phyloP scores from a whole-genome alignment of 2,329 filamentous ascomycete species.

The Zalaria sp. region DNA sequence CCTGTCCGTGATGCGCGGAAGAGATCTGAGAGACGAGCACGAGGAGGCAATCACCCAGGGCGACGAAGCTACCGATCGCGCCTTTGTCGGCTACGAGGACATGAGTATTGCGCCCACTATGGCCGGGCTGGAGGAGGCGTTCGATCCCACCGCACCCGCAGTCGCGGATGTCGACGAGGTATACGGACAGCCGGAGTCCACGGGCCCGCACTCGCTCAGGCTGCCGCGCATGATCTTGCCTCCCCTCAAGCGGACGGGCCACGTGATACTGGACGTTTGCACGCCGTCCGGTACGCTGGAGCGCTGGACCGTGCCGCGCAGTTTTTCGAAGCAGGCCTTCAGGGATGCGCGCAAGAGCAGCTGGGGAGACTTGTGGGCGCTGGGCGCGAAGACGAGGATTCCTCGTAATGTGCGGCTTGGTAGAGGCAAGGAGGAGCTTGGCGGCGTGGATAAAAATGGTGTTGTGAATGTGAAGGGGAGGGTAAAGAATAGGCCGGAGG shows the following conservation, averaged over 20 bases:
- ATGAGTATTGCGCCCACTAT: constrained; percentile 8
- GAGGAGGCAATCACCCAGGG: constrained; percentile 31
- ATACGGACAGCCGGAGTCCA: background rate
- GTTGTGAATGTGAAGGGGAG: constrained; percentile 10
- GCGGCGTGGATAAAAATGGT: constrained; percentile 6
- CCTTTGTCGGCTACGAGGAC: constrained; percentile 60
- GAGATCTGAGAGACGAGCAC: constrained; percentile 35
- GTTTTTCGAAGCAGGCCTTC: constrained; percentile 68
- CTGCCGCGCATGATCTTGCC: constrained; percentile 68
- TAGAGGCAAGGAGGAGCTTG: constrained; percentile 7
- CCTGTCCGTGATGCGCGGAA: constrained; percentile 67
- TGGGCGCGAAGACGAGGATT: constrained; percentile 79
- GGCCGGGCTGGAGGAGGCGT: background rate
- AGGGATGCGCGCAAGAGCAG: constrained; percentile 78
- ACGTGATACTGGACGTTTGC: constrained; percentile 83
- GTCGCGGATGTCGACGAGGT: constrained; percentile 5
- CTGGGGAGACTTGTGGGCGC: constrained; percentile 93
- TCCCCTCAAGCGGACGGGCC: constrained; percentile 75
- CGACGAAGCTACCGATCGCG: constrained; percentile 43
- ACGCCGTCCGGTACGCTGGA: constrained; percentile 75
- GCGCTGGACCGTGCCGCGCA: constrained; percentile 83
- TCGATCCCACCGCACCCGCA: constrained; percentile 7
- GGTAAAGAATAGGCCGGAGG: constrained; percentile 27
- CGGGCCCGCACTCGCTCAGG: constrained; percentile 36
- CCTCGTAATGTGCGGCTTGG: constrained; percentile 48